Evolutionary conservation across 2,329 filamentous ascomycete species (phyloP).

Genomic region (Xylariaceae sp.): DNA sequence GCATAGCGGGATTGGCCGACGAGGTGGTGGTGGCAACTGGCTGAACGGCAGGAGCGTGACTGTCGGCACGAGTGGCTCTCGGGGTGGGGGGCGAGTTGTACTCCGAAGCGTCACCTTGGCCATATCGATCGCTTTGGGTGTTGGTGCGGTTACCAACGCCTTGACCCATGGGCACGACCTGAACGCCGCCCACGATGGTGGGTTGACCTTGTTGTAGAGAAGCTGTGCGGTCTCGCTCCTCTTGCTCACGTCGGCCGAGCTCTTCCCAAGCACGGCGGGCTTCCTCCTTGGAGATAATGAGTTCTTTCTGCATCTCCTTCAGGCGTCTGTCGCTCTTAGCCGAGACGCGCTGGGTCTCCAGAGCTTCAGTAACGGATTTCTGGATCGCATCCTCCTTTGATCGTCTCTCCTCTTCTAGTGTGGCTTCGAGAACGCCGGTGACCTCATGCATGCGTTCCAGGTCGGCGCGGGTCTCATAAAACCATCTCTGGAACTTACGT

Average conservation of each 20-base stretch:
- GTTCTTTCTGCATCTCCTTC: constrained; percentile 86
- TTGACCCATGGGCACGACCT: constrained; percentile 89
- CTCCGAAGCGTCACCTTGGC: constrained; percentile 31
- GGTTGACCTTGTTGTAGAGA: constrained; percentile 85
- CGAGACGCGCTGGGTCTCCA: constrained; percentile 66
- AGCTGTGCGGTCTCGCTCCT: constrained; percentile 80
- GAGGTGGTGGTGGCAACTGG: constrained; percentile 36
- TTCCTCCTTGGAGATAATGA: constrained; percentile 93
- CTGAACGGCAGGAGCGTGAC: constrained; percentile 41
- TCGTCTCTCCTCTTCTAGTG: constrained; percentile 70
- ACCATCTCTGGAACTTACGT: constrained; percentile 97
- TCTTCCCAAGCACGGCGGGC: constrained; percentile 96
- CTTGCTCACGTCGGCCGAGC: constrained; percentile 85
- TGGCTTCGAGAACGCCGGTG: constrained; percentile 72
- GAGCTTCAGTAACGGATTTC: constrained; percentile 60
- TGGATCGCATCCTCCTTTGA: constrained; percentile 64
- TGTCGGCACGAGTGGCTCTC: constrained; percentile 32
- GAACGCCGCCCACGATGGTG: constrained; percentile 86
- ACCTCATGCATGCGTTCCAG: constrained; percentile 81
- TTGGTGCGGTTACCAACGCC: constrained; percentile 56
- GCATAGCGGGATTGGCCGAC: constrained; percentile 36
- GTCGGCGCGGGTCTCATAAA: constrained; percentile 88
- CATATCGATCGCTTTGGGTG: constrained; percentile 37
- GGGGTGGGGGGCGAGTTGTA: constrained; percentile 27
- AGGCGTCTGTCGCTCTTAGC: constrained; percentile 70